Evolutionary conservation across 192 early-diverging fungal genomes (phyloP), one percentile per base, ranked within the genome.

Genomic region (Thamnidium elegans): DNA sequence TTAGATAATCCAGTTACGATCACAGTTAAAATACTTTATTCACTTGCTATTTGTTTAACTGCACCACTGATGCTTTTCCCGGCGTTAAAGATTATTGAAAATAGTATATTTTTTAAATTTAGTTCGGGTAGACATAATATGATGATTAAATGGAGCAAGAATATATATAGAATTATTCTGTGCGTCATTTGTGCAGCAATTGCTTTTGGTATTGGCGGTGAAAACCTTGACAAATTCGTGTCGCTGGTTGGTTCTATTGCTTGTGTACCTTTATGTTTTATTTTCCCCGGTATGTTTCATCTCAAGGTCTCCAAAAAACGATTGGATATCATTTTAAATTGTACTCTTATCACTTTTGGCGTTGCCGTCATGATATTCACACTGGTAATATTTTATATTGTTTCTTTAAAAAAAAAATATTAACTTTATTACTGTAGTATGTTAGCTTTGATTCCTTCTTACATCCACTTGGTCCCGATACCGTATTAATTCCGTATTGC

Each of bases 241-340:
- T 87, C 82, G 15, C 83, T 95, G 20, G 88, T 96, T 30, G 92
- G 94, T 1, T 90, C 86, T 64, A 81, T 92, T 60, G 86, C 90
- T 0, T 89, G 81, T 44, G 77, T 82, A 23, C 87, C 87, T 4
- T 69, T 89, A 55, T 85, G 82, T 60, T 94, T 94, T 23, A 87
- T 94, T 54, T 96, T 92, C 71, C 94, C 94, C 6, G 80, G 85
- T 54, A 45, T 94, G 71, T 90, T 96, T 76, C 92, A 96, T 71
- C 85, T 77, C 65, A 76, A 78, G 61, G 76, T 75, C 1, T 79
- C 86, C n/a, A 67, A 73, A 39, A 80, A 78, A 1, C 66, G 63
- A 39, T 20, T 65, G 55, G 67, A 56, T 45, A 79, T 78, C 51
- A 55, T 50, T 76, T 56, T 56, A 39, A 34, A 56, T 2, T 8